Evolutionary conservation across 75 land plant genomes (phyloP), one percentile per base, ranked within the genome.

Genomic region (Selaginella tamariscina): DNA sequence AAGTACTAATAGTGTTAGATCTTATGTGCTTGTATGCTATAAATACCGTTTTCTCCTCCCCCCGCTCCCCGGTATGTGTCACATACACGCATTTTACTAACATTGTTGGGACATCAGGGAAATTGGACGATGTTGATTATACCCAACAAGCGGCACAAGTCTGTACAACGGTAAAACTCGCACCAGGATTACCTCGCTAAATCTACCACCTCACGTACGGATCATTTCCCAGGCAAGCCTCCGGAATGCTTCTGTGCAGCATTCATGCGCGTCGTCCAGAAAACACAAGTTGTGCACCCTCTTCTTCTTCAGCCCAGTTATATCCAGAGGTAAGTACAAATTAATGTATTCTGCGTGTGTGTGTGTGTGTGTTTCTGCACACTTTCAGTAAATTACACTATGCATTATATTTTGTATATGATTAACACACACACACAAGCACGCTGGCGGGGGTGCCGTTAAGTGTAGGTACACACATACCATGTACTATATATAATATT

Each of bases 111-210:
- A n/a, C n/a, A n/a, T n/a, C n/a, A n/a, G n/a, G n/a, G n/a, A n/a
- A n/a, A n/a, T n/a, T n/a, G n/a, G n/a, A n/a, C n/a, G n/a, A n/a
- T n/a, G n/a, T n/a, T n/a, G n/a, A n/a, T 39, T 39, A 39, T 39
- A 39, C 15, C 5, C 49, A 15, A 39, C 49, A 5, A 15, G 49
- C 49, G 49, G 15, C 49, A 39, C 49, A 39, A 39, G 49, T 5
- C 49, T 15, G 15, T 39, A 5, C 49, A 20, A 69, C 82, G 15
- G 88, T 94, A 15, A 90, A 85, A 74, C 79, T 94, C 66, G 91
- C 96, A 24, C 98, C 98, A 56, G 86, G 82, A 54, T 75, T 94
- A 71, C 98, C 98, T 82, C 91, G 31, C 73, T 94, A 32, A 90
- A 90, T 72, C 98, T 94, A 64, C 98, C 98, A 1, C 85, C 86